Evolutionary conservation across 2,329 filamentous ascomycete genomes (phyloP).

Genomic region (Botryotinia globosa): DNA sequence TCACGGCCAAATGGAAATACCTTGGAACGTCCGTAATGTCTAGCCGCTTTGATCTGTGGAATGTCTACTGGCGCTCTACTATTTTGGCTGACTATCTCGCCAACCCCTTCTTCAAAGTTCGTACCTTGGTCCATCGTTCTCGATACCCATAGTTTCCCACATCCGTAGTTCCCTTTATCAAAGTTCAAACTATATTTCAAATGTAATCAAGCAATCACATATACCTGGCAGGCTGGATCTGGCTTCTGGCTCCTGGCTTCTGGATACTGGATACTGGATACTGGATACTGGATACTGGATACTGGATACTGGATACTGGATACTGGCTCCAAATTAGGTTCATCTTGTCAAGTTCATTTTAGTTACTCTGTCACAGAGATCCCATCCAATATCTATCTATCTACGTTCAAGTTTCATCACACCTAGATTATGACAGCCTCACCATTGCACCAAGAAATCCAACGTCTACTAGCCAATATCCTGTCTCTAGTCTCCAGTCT

Average conservation of each 20-base stretch:
- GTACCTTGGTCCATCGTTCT: not conserved
- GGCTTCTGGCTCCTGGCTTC: not conserved
- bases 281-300: not conserved
- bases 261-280: not conserved
- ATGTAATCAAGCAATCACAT: not conserved
- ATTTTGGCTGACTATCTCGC: not conserved
- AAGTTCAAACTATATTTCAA: not conserved
- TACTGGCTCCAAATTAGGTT: not conserved
- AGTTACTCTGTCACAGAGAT: no score
- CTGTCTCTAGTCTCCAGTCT: not conserved
- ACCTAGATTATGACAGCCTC: not conserved
- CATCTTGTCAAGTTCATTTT: not conserved
- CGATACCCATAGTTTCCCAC: not conserved
- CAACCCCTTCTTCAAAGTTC: not conserved
- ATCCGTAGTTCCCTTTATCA: not conserved
- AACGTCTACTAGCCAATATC: not conserved
- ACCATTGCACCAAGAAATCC: not conserved
- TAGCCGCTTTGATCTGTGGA: not conserved
- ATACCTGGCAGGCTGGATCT: not conserved
- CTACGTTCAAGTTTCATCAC: not conserved
- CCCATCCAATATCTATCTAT: not conserved
- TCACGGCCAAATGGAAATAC: not conserved
- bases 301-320: no score
- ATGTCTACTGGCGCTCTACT: not conserved
- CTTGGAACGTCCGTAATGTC: not conserved